A percentile compares a stretch with the other conserved stretches of the same genome.
These are phyloP conservation scores for Fraxinus anomala DNA, from an alignment of 257 asterid species.

Conservation along the genomic window DNA sequence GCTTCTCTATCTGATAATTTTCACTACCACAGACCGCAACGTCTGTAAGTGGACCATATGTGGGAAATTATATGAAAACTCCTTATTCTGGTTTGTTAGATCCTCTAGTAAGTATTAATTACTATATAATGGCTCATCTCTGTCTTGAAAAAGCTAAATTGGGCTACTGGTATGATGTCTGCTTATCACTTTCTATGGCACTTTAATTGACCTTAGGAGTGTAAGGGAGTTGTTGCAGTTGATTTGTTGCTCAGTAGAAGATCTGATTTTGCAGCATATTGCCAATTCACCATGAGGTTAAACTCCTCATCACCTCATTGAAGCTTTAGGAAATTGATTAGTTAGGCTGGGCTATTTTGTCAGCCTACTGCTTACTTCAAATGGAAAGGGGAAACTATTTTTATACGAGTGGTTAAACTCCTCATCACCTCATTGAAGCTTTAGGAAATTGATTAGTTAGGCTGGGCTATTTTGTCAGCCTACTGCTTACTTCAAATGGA, in stretches of 20 bases:
- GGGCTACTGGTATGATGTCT: not conserved
- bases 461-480: not conserved
- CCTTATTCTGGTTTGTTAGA: not conserved
- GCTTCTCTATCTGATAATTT: not conserved
- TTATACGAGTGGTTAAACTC: no score
- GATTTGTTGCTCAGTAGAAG: not conserved
- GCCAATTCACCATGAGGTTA: not conserved
- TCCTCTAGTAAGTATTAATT: not conserved
- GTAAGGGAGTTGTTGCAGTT: not conserved
- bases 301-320: not conserved
- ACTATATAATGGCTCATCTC: not conserved
- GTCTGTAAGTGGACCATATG: constrained; percentile 14
- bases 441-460: not conserved
- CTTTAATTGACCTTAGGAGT: not conserved
- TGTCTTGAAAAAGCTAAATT: not conserved
- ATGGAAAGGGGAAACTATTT: no score
- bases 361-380: no score
- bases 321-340: no score
- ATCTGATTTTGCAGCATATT: not conserved
- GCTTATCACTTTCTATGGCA: not conserved
- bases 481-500: no score
- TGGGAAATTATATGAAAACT: not conserved
- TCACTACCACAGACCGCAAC: not conserved
- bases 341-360: not conserved
- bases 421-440: not conserved